phyloP scores from a whole-genome alignment of 2,329 filamentous ascomycete genomes.

The Cladosporium colombiae region DNA sequence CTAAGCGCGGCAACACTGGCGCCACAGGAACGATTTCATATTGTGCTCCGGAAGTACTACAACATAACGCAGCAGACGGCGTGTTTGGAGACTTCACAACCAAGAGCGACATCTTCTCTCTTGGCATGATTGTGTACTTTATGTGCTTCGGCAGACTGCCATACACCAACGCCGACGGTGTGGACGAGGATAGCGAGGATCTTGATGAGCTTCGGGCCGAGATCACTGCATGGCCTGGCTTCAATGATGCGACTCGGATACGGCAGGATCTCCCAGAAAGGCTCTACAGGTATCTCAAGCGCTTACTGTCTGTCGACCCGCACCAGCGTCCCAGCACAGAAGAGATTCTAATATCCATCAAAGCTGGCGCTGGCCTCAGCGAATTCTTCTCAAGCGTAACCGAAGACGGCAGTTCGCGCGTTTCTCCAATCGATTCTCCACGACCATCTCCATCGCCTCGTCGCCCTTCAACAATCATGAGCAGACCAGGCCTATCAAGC shows the following conservation, averaged over 20 bases:
- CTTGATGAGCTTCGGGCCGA: conserved; percentile 81
- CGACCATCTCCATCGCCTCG: conserved; percentile 25
- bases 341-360: conserved; percentile 79
- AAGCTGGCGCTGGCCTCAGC: conserved; percentile 52
- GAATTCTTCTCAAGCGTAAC: conserved; percentile 32
- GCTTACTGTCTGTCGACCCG: conserved; percentile 76
- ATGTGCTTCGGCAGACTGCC: conserved; percentile 92
- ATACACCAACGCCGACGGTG: conserved; percentile 77
- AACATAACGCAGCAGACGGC: conserved; percentile 62
- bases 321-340: conserved; percentile 76
- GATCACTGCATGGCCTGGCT: conserved; percentile 84
- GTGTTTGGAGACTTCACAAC: conserved; percentile 90
- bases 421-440: conserved; percentile 47
- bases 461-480: conserved; percentile 28
- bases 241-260: conserved; percentile 60
- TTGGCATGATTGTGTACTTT: conserved; percentile 98
- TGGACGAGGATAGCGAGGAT: conserved; percentile 91
- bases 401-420: conserved; percentile 35
- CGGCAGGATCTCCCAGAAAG: conserved; percentile 82
- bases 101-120: conserved; percentile 96
- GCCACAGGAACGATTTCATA: conserved; percentile 96
- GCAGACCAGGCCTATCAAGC: conserved; percentile 25
- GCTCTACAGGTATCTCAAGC: conserved; percentile 81
- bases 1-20: conserved; percentile 82
- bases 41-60: conserved; percentile 91